Evolutionary conservation across 208 protist species (phyloP), one percentile per base, ranked within the genome.

Genomic region (Leptomonas seymouri): DNA sequence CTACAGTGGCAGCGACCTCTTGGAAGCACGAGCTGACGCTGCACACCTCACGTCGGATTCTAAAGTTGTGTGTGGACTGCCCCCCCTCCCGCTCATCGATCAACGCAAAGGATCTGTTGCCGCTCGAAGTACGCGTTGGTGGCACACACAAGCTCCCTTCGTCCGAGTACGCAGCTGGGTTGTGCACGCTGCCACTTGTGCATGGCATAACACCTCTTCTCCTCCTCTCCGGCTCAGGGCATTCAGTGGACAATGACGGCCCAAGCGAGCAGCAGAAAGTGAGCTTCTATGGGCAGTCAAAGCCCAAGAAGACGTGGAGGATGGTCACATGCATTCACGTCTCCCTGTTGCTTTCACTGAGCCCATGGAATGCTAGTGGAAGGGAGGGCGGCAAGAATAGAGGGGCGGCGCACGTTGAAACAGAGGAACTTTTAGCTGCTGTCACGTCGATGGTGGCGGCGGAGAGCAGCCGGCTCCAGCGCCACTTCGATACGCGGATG

Each of bases 401-500:
- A 15, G 15, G 18, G n/a, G 44, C 28, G 7, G 34, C 34, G 7
- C 34, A 39, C 3, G 30, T 39, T 8, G 44, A 27, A 20, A 56
- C 46, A 20, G 42, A 41, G 15, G 45, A 57, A 6, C 34, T 67
- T 20, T 23, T 75, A 11, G 69, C 54, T 5, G 53, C 34, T 12
- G 41, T 76, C 25, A 25, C 46, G 23, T n/a, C 31, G 7, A 20
- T 71, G 36, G 57, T 76, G 8, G 46, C 20, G 28, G 56, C 71
- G 30, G 71, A 76, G 42, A 48, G 71, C 21, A 51, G 30, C 6
- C 71, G 71, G 4, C n/a, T 76, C 1, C 71, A 66, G 49, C 56
- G 57, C 20, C 71, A 67, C 14, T 23, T 76, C 0, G 71, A 76
- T 27, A 41, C 21, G 8, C 71, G 71, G 27, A 58, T 76, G 71